Evolutionary conservation across 78 protist species (phyloP), one percentile per base, ranked within the genome.

Genomic region (Planoprotostelium fungivorum): DNA sequence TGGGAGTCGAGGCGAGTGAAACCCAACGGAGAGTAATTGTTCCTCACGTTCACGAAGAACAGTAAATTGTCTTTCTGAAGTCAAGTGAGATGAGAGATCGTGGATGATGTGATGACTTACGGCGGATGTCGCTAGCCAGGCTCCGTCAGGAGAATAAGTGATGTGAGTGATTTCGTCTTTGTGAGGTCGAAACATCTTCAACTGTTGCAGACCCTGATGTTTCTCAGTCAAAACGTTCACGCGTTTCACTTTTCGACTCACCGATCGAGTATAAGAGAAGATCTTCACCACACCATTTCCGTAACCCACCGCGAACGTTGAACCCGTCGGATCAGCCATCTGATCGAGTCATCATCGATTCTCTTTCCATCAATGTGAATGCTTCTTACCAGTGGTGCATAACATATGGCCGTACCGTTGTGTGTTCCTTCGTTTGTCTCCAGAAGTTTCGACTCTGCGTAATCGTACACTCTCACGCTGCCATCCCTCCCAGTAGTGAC

Each of bases 401-500:
- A n/a, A 73, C 31, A 39, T 31, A 31, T 89, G 1, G 36, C 1
- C 37, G 39, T 0, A 35, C 28, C 29, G 51, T 16, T 0, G 0
- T 28, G 31, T 9, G 34, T 1, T 34, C 29, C 31, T 29, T 37
- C 1, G 0, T 0, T 39, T n/a, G n/a, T 34, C 28, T 1, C 35
- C n/a, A 51, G 16, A 25, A 51, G n/a, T 31, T 37, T 29, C 86
- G 10, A 28, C 16, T 34, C 35, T 31, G 87, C 88, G 37, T 88
- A 87, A 35, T 89, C 87, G 63, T 34, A 90, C 51, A 93, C n/a
- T n/a, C 96, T 88, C n/a, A 96, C 83, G 1, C 86, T 1, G 23
- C 96, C 96, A 91, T 94, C 96, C 0, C 25, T 29, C 28, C 96
- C 97, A 10, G 88, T 85, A 0, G 92, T 38, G 28, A 36, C 89